A percentile compares a stretch with the other conserved stretches of the same genome.
Conservation (phyloP, 2,329 filamentous ascomycete genomes). For the Diaporthe vexans region DNA sequence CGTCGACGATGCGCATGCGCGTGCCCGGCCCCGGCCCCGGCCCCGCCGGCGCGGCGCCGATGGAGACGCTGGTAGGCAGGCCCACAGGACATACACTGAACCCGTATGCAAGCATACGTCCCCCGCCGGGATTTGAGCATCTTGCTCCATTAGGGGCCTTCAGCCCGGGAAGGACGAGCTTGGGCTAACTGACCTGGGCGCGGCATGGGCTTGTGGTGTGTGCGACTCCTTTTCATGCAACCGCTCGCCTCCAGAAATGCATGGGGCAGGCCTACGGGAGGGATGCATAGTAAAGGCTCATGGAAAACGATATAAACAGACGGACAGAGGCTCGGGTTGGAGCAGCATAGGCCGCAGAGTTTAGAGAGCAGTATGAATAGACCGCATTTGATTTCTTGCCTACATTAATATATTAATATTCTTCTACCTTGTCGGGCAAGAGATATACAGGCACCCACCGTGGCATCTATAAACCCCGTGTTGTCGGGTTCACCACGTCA, state of each 20-base stretch:
- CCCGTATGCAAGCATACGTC: background rate
- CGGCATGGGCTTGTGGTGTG: background rate
- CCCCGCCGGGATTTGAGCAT: slow-evolving; percentile 36
- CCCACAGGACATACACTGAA: background rate
- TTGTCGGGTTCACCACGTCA: background rate
- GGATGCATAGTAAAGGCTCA: background rate
- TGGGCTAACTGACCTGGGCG: slow-evolving; percentile 14
- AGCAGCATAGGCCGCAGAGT: slow-evolving; percentile 25
- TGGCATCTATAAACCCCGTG: background rate
- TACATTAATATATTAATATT: slow-evolving; percentile 41
- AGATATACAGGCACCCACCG: background rate
- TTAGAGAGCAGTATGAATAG: slow-evolving; percentile 39
- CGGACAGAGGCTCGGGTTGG: background rate
- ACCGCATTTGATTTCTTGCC: slow-evolving; percentile 38
- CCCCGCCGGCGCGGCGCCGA: background rate
- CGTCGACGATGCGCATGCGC: background rate
- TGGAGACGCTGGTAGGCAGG: background rate
- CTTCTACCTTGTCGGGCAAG: background rate
- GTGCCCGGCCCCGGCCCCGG: background rate
- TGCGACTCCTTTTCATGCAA: no score
- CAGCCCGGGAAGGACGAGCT: slow-evolving; percentile 39
- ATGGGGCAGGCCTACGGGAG: background rate
- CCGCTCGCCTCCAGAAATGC: background rate
- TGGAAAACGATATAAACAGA: background rate
- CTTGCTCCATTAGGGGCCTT: slow-evolving; percentile 42